Conservation (phyloP, 1,284 basidiomycete species). For the Ganoderma multipileum region DNA sequence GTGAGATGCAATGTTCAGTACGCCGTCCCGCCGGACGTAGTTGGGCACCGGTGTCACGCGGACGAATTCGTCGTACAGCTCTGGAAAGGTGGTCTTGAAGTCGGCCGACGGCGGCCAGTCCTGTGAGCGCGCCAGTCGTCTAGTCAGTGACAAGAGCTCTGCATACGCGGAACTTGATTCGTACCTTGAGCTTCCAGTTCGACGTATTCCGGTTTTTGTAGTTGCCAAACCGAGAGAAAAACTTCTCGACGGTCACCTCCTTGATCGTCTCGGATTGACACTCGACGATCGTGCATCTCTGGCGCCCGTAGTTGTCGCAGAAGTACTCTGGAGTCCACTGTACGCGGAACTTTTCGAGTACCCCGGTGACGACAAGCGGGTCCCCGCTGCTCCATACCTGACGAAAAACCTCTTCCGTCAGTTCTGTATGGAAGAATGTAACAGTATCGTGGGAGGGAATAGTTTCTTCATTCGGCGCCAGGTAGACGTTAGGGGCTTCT, state of each 20-base stretch:
- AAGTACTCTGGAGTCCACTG: conserved; percentile 10
- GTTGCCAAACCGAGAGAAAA: conserved; percentile 11
- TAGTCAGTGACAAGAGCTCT: neutral
- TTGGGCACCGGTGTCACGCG: conserved; percentile 80
- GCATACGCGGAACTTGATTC: neutral
- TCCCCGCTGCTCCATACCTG: neutral
- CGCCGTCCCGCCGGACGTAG: conserved; percentile 84
- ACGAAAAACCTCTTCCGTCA: neutral
- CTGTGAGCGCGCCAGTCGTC: neutral
- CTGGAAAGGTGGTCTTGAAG: conserved; percentile 77
- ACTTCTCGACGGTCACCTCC: neutral
- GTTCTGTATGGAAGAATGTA: neutral
- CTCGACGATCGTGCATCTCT: conserved; percentile 6
- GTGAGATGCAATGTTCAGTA: conserved; percentile 81
- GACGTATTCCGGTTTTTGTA: neutral
- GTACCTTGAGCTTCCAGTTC: conserved; percentile 14
- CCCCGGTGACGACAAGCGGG: conserved; percentile 4
- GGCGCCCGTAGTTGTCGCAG: neutral
- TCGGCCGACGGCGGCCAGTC: conserved; percentile 47
- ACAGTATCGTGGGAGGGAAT: neutral
- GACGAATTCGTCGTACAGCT: conserved; percentile 84
- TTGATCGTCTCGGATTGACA: neutral
- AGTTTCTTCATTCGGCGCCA: neutral
- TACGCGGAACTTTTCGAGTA: neutral
- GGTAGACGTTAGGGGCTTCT: neutral